These are phyloP conservation scores for Candida peoriensis DNA, from an alignment of 805 yeast genomes.

Conservation along the genomic window DNA sequence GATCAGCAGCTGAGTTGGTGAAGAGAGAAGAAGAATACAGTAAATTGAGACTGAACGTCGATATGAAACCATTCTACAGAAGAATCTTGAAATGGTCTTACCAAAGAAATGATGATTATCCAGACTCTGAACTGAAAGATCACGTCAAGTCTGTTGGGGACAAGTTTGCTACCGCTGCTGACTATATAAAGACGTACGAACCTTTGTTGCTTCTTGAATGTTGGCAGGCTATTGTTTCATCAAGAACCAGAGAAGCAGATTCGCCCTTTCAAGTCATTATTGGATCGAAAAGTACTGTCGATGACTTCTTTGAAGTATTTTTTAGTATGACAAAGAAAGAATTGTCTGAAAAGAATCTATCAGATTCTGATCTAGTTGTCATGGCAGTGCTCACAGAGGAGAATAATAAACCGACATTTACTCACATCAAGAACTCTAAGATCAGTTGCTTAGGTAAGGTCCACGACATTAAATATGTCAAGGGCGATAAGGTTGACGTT, in stretches of 20 bases:
- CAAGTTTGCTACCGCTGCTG: slow-evolving; percentile 50
- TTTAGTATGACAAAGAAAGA: slow-evolving; percentile 57
- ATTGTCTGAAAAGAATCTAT: slow-evolving; percentile 46
- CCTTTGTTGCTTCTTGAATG: slow-evolving; percentile 86
- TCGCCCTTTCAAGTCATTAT: slow-evolving; percentile 61
- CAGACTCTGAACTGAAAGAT: slow-evolving; percentile 42
- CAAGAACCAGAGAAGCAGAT: slow-evolving; percentile 52
- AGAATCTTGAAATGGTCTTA: slow-evolving; percentile 76
- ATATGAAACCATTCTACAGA: slow-evolving; percentile 67
- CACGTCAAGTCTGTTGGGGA: slow-evolving; percentile 38
- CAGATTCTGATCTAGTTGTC: slow-evolving; percentile 74
- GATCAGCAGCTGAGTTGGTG: slow-evolving; percentile 23
- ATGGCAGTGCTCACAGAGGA: slow-evolving; percentile 38
- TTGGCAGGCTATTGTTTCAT: slow-evolving; percentile 83
- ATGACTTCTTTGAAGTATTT: slow-evolving; percentile 83
- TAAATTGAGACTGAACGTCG: slow-evolving; percentile 75
- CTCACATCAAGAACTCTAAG: slow-evolving; percentile 27
- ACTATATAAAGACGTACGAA: slow-evolving; percentile 64
- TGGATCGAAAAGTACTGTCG: slow-evolving; percentile 79
- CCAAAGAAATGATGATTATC: slow-evolving; percentile 48
- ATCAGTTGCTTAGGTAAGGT: slow-evolving; percentile 78
- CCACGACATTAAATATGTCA: slow-evolving; percentile 60
- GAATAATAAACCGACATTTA: slow-evolving; percentile 26
- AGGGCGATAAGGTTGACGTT: slow-evolving; percentile 65
- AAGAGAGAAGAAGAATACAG: slow-evolving; percentile 68